These are phyloP conservation scores for Fusarium neocosmosporiellum DNA, from an alignment of 2,329 filamentous ascomycete genomes.

Conservation along the genomic window DNA sequence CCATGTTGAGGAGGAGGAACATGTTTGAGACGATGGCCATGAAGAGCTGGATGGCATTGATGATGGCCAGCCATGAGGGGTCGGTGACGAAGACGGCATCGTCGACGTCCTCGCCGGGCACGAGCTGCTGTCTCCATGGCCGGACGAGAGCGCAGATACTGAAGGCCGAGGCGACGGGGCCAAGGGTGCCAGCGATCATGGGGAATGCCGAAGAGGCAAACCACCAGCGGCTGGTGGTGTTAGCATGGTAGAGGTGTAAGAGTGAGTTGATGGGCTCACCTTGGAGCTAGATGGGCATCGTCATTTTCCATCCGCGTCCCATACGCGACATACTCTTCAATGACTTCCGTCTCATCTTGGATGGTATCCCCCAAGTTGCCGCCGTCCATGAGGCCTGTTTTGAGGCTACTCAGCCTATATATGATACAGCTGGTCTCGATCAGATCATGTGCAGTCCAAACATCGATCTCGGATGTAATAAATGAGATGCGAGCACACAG, in stretches of 20 bases:
- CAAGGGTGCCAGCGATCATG: conserved; percentile 84
- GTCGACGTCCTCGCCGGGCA: conserved; percentile 58
- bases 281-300: conserved; percentile 57
- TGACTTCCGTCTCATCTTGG: conserved; percentile 46
- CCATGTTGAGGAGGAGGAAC: conserved; percentile 89
- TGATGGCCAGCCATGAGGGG: conserved; percentile 77
- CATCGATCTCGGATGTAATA: not conserved
- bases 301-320: conserved; percentile 51
- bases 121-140: conserved; percentile 75
- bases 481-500: not conserved
- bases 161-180: conserved; percentile 87
- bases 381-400: conserved; percentile 53
- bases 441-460: not conserved
- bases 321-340: conserved; percentile 40
- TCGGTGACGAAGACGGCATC: conserved; percentile 69
- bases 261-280: conserved; percentile 44
- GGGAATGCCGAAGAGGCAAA: conserved; percentile 75
- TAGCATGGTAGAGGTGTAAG: not conserved
- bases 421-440: not conserved
- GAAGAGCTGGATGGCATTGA: conserved; percentile 82
- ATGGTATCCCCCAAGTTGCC: conserved; percentile 52
- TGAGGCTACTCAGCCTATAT: not conserved
- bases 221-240: conserved; percentile 66
- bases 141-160: conserved; percentile 88
- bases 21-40: conserved; percentile 83